Percentiles rank a stretch among this genome's conserved stretches.
phyloP scores from a whole-genome alignment of 805 yeast genomes.

The Ogataea minuta region DNA sequence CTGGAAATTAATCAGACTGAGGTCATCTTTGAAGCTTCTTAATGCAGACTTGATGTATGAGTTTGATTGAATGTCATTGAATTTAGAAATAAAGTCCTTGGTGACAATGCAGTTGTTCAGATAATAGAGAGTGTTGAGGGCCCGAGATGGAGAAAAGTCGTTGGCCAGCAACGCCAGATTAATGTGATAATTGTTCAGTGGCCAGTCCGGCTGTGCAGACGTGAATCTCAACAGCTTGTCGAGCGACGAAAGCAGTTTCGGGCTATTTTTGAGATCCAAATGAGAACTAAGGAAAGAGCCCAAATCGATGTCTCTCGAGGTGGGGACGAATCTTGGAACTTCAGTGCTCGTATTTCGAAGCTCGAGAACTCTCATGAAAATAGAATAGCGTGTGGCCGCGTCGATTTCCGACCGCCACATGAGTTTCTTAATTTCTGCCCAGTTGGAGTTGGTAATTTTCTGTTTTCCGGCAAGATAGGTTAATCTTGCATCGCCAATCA shows the following conservation, averaged over 20 bases:
- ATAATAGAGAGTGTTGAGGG: constrained; percentile 24
- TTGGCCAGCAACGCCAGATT: constrained; percentile 14
- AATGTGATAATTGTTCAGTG: constrained; percentile 17
- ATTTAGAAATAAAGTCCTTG: constrained; percentile 24
- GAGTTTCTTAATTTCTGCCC: constrained; percentile 34
- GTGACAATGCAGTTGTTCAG: constrained; percentile 24
- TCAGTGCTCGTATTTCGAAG: constrained; percentile 1
- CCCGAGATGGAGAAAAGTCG: constrained; percentile 14
- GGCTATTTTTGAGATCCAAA: constrained; percentile 21
- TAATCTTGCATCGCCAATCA: constrained; percentile 36
- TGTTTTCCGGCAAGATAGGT: constrained; percentile 29
- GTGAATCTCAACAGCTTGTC: constrained; percentile 20
- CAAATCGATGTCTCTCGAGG: constrained; percentile 15
- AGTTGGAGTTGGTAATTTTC: constrained; percentile 28
- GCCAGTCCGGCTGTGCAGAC: constrained; percentile 19
- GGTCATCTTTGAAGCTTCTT: constrained; percentile 30
- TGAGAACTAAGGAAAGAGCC: constrained; percentile 21
- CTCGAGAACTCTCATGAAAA: constrained; percentile 22
- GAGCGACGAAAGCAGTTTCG: constrained; percentile 21
- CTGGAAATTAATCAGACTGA: constrained; percentile 20
- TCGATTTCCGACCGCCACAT: constrained; percentile 33
- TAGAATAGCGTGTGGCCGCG: constrained; percentile 15
- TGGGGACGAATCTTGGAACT: constrained; percentile 10
- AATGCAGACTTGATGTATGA: constrained; percentile 20
- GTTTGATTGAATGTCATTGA: constrained; percentile 20